phyloP scores from a whole-genome alignment of 1,139 yeast genomes.

The Zhuliangozyma blackwelliae region DNA sequence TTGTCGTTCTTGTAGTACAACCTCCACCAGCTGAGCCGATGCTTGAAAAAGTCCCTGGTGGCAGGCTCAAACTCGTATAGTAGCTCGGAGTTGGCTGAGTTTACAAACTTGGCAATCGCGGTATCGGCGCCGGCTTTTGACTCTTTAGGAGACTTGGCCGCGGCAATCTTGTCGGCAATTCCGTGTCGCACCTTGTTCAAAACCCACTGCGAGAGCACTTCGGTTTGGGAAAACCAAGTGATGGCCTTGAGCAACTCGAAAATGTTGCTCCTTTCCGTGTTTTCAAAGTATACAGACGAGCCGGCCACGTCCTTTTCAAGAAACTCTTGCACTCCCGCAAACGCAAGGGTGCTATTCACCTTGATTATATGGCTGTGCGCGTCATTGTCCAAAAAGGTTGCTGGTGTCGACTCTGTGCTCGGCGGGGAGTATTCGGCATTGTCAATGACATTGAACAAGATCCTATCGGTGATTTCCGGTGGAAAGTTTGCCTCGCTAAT shows the following conservation, averaged over 20 bases:
- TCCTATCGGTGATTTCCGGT: slow-evolving; percentile 16
- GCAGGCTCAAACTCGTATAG: slow-evolving; percentile 33
- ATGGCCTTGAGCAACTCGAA: slow-evolving; percentile 32
- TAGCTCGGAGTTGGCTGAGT: slow-evolving; percentile 34
- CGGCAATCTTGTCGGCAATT: slow-evolving; percentile 5
- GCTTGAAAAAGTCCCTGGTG: slow-evolving; percentile 26
- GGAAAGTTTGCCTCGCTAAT: slow-evolving; percentile 17
- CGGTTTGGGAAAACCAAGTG: slow-evolving; percentile 24
- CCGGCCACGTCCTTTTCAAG: slow-evolving; percentile 29
- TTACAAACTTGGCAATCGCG: slow-evolving; percentile 28
- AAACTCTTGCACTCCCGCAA: slow-evolving; percentile 28
- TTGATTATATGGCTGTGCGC: slow-evolving; percentile 28
- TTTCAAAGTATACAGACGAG: slow-evolving; percentile 25
- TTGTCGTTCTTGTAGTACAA: slow-evolving; percentile 42
- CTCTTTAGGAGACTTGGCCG: slow-evolving; percentile 2
- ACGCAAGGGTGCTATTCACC: slow-evolving; percentile 28
- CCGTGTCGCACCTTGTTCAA: slow-evolving; percentile 16
- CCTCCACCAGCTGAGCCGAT: slow-evolving; percentile 41
- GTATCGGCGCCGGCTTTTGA: slow-evolving; percentile 7
- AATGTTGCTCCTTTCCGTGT: slow-evolving; percentile 33
- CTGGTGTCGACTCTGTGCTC: slow-evolving; percentile 30
- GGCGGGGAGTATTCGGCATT: slow-evolving; percentile 36
- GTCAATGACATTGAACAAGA: slow-evolving; percentile 36
- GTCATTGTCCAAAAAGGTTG: slow-evolving; percentile 13
- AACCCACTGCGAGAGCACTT: slow-evolving; percentile 21